phyloP scores from a whole-genome alignment of 225 moss, liverwort and hornwort species.

The Neckera pumila region DNA sequence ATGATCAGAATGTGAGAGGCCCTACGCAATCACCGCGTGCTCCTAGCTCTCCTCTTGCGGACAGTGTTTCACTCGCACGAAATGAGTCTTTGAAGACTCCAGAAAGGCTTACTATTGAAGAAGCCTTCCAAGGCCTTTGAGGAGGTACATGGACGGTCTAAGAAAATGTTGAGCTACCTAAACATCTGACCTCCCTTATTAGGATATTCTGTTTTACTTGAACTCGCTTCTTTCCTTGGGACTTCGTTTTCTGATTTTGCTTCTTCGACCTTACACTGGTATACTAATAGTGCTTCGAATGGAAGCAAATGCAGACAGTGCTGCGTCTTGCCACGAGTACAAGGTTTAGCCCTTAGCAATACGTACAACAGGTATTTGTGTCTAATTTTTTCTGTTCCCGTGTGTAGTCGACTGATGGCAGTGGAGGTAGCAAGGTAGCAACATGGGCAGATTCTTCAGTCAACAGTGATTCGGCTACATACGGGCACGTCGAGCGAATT shows the following conservation, averaged over 20 bases:
- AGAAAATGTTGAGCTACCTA: not conserved
- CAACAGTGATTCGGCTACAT: not conserved
- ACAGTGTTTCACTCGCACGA: not conserved
- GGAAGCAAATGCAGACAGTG: conserved; percentile 8
- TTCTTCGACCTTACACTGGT: not conserved
- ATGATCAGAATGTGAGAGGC: not conserved
- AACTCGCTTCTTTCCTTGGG: not conserved
- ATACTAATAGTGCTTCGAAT: not conserved
- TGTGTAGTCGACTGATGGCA: not conserved
- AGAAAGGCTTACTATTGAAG: conserved; percentile 20
- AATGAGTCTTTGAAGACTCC: conserved; percentile 4
- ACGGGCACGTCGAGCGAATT: not conserved
- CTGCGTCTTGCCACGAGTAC: conserved; percentile 7
- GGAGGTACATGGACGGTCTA: not conserved
- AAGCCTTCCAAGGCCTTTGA: conserved; percentile 46
- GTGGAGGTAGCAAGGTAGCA: conserved; percentile 2
- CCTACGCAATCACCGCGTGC: conserved; percentile 4
- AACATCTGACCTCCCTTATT: not conserved
- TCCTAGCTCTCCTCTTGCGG: conserved; percentile 6
- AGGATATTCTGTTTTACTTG: not conserved
- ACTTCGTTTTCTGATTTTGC: not conserved
- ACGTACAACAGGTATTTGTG: not conserved
- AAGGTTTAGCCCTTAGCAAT: not conserved
- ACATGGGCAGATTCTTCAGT: not conserved
- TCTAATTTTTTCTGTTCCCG: not conserved